These are phyloP conservation scores for Rhodotorula sp. DNA, from an alignment of 1,284 basidiomycete genomes.

Conservation along the genomic window DNA sequence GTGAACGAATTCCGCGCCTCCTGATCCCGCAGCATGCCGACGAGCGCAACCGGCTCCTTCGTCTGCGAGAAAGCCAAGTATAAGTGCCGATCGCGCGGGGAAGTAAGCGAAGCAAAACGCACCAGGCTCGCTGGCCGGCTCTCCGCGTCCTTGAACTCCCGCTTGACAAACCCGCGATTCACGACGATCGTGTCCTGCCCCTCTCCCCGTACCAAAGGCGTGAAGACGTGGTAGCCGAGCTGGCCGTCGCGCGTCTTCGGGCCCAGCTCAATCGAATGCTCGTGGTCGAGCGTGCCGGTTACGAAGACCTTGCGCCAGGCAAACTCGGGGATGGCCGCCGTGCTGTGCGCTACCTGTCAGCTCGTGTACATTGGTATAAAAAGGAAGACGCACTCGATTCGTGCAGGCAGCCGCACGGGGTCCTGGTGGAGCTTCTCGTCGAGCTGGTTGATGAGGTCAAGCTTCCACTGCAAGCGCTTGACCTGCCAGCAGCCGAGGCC, in stretches of 20 bases:
- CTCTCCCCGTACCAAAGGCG: conserved; percentile 70
- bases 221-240: conserved; percentile 81
- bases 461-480: conserved; percentile 90
- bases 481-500: conserved; percentile 92
- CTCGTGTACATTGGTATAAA: no score
- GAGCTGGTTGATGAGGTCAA: conserved; percentile 88
- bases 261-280: conserved; percentile 75
- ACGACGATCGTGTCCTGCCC: conserved; percentile 69
- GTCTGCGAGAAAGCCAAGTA: conserved; percentile 15
- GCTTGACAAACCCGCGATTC: conserved; percentile 84
- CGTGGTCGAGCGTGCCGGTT: conserved; percentile 74
- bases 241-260: conserved; percentile 86
- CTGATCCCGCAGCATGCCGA: conserved; percentile 71
- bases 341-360: conserved; percentile 43
- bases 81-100: not conserved
- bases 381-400: conserved; percentile 70
- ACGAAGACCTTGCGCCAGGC: conserved; percentile 78
- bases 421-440: conserved; percentile 83
- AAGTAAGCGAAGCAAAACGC: conserved; percentile 10
- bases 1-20: conserved; percentile 69
- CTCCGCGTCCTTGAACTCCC: conserved; percentile 54
- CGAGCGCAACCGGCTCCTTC: conserved; percentile 39
- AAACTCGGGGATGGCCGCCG: conserved; percentile 74
- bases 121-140: conserved; percentile 43
- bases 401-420: conserved; percentile 75